Conservation (phyloP, 2,329 filamentous ascomycete genomes). For the Xylariomycetidae sp. region DNA sequence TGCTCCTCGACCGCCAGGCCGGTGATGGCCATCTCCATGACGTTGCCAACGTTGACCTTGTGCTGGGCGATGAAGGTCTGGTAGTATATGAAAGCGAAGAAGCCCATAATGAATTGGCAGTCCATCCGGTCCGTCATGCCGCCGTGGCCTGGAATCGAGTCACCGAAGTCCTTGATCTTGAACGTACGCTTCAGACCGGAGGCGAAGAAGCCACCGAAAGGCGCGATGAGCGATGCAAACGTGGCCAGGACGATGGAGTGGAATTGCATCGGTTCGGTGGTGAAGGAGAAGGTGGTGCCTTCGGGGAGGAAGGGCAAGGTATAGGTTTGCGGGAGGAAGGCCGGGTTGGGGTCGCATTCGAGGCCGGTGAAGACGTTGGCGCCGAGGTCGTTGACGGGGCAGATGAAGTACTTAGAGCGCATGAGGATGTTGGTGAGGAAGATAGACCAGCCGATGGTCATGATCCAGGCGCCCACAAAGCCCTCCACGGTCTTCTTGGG, state of each 20-base stretch:
- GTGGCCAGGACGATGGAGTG: conserved; percentile 86
- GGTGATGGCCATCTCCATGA: conserved; percentile 87
- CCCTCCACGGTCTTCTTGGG: conserved; percentile 99
- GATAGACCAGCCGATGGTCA: conserved; percentile 82
- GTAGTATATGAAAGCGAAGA: conserved; percentile 98
- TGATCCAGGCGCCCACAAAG: conserved; percentile 93
- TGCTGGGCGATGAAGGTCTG: conserved; percentile 92
- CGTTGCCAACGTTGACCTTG: conserved; percentile 75
- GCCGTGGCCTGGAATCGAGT: conserved; percentile 94
- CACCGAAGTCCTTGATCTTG: conserved; percentile 99
- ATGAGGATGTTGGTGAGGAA: conserved; percentile 77
- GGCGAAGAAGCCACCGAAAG: conserved; percentile 97
- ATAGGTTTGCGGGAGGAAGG: conserved; percentile 62
- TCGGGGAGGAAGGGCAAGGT: conserved; percentile 50
- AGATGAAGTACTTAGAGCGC: conserved; percentile 95
- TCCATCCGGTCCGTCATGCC: conserved; percentile 99
- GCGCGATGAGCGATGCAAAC: conserved; percentile 93
- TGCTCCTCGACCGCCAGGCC: conserved; percentile 86
- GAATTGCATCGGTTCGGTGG: conserved; percentile 82
- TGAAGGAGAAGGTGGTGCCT: conserved; percentile 49
- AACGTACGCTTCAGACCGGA: conserved; percentile 97
- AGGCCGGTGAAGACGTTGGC: conserved; percentile 90
- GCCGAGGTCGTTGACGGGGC: conserved; percentile 92
- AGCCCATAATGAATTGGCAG: conserved; percentile 99
- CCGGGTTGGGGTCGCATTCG: conserved; percentile 83